These are phyloP conservation scores for Drechslerella dactyloides DNA, from an alignment of 2,329 filamentous ascomycete genomes.

Conservation along the genomic window DNA sequence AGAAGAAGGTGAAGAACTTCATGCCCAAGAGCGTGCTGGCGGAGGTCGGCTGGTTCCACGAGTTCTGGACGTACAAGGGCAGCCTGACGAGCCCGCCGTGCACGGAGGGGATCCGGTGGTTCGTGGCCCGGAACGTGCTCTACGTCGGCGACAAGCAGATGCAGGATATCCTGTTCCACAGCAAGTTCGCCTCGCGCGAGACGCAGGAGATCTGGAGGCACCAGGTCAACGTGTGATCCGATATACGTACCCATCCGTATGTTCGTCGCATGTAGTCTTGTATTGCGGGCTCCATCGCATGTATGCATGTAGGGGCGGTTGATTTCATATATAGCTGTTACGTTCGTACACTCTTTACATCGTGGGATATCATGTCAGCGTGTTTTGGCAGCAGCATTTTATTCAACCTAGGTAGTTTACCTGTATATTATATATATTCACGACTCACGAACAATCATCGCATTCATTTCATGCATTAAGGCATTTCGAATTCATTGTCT, in stretches of 20 bases:
- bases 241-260: not conserved
- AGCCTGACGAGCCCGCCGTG: constrained; percentile 62
- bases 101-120: constrained; percentile 62
- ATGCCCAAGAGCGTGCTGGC: constrained; percentile 57
- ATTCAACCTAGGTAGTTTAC: too few species aligned
- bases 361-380: too few species aligned
- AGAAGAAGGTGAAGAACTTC: constrained; percentile 54
- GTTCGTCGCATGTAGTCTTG: too few species aligned
- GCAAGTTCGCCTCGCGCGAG: constrained; percentile 60
- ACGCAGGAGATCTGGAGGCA: constrained; percentile 63
- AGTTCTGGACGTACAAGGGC: constrained; percentile 63
- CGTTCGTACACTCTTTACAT: too few species aligned
- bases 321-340: not conserved
- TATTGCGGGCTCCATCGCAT: too few species aligned
- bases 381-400: not conserved
- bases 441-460: not conserved
- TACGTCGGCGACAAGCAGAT: constrained; percentile 61
- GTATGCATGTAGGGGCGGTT: not conserved
- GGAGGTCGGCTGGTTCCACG: constrained; percentile 58
- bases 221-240: constrained; percentile 57
- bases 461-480: not conserved
- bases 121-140: constrained; percentile 59
- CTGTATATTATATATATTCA: constrained; percentile 1
- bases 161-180: constrained; percentile 60
- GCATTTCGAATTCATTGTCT: not conserved